Conservation (phyloP, 345 rosid genomes). For the Syzygium aqueum region DNA sequence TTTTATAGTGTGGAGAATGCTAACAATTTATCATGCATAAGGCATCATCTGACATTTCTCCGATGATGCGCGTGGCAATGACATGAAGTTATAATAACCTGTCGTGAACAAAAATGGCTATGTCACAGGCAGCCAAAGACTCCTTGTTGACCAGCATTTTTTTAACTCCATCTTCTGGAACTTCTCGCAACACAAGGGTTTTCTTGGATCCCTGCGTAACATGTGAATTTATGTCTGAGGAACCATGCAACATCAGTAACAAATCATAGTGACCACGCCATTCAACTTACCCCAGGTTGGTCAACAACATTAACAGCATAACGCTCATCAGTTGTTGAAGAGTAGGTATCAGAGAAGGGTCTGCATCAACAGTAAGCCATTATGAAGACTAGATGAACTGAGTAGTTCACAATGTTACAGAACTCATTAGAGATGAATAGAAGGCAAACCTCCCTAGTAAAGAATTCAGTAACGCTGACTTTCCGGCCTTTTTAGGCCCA, state of each 20-base stretch:
- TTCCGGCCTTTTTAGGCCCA: slow-evolving; percentile 77
- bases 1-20: not conserved
- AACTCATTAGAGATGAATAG: not conserved
- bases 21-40: not conserved
- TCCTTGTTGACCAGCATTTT: slow-evolving; percentile 58
- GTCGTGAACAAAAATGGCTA: slow-evolving; percentile 89
- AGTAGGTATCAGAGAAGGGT: slow-evolving; percentile 40
- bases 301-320: slow-evolving; percentile 74
- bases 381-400: not conserved
- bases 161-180: slow-evolving; percentile 69
- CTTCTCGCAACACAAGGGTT: slow-evolving; percentile 77
- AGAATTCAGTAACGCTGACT: slow-evolving; percentile 64
- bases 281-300: slow-evolving; percentile 56
- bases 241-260: not conserved
- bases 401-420: not conserved
- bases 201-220: slow-evolving; percentile 59
- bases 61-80: not conserved
- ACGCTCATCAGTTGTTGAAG: slow-evolving; percentile 31
- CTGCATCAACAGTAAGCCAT: slow-evolving; percentile 21
- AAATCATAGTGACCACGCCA: not conserved
- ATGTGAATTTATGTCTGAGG: not conserved
- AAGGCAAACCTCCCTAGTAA: slow-evolving; percentile 64
- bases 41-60: not conserved
- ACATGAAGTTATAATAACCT: slow-evolving; percentile 31
- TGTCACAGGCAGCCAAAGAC: slow-evolving; percentile 79